phyloP scores from a whole-genome alignment of 768 basidiomycete species.

The Mycena chlorophos region DNA sequence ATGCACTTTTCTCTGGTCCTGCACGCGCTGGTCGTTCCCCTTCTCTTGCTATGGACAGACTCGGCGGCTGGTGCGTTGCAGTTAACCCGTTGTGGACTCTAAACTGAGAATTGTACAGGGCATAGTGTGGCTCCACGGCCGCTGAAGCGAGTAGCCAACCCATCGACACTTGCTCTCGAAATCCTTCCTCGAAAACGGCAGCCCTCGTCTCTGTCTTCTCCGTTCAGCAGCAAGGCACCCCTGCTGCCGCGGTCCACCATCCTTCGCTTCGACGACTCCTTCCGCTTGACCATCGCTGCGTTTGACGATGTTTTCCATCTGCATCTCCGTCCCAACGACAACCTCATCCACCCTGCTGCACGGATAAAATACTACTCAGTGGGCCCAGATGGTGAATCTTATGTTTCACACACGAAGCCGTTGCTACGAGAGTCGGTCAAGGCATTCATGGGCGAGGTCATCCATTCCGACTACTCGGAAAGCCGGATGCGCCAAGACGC shows the following conservation, averaged over 20 bases:
- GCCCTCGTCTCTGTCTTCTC: slow-evolving; percentile 21
- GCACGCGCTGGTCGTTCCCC: slow-evolving; percentile 48
- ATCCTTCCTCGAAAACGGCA: slow-evolving; percentile 51
- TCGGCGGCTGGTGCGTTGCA: slow-evolving; percentile 32
- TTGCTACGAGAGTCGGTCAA: slow-evolving; percentile 63
- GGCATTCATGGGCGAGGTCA: slow-evolving; percentile 76
- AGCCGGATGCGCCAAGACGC: slow-evolving; percentile 63
- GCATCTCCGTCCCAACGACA: slow-evolving; percentile 74
- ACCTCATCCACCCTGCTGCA: slow-evolving; percentile 78
- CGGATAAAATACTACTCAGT: slow-evolving; percentile 66
- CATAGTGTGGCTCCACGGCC: slow-evolving; percentile 49
- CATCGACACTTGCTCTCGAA: slow-evolving; percentile 52
- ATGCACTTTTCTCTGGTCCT: slow-evolving; percentile 37
- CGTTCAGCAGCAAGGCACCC: slow-evolving; percentile 36
- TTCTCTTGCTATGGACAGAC: slow-evolving; percentile 36
- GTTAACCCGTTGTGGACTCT: background rate
- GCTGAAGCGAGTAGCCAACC: slow-evolving; percentile 51
- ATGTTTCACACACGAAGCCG: slow-evolving; percentile 55
- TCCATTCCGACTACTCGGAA: slow-evolving; percentile 53
- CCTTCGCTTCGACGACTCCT: slow-evolving; percentile 67
- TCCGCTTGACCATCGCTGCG: slow-evolving; percentile 67
- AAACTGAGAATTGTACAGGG: slow-evolving; percentile 34
- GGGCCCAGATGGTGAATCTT: slow-evolving; percentile 48
- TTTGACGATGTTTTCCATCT: slow-evolving; percentile 68
- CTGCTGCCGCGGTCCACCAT: slow-evolving; percentile 40